phyloP scores from a whole-genome alignment of 1,284 basidiomycete species.

The Microbotryum silenes-acaulis region DNA sequence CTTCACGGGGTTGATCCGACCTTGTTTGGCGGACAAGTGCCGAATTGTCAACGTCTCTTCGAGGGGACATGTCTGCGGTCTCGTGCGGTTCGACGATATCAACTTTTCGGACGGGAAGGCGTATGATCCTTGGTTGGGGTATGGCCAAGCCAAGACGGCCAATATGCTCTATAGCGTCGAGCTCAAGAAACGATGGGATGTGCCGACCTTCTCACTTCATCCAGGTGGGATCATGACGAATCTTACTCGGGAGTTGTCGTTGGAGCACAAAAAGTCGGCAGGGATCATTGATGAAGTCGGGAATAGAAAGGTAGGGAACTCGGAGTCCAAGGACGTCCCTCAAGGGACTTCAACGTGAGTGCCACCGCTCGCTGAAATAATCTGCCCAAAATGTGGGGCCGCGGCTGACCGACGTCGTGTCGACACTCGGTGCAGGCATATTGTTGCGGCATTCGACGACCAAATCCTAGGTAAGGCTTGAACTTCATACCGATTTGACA shows the following conservation, averaged over 20 bases:
- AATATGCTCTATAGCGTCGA: slow-evolving; percentile 17
- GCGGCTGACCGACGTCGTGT: background rate
- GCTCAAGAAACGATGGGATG: slow-evolving; percentile 1
- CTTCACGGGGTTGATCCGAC: slow-evolving; percentile 28
- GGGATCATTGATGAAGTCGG: slow-evolving; percentile 1
- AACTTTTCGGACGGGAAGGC: slow-evolving; percentile 5
- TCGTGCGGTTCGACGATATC: slow-evolving; percentile 15
- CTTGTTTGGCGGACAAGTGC: background rate
- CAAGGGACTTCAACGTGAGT: slow-evolving; percentile 10
- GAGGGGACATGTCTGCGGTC: slow-evolving; percentile 3
- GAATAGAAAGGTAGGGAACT: background rate
- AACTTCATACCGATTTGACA: no score
- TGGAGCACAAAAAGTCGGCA: background rate
- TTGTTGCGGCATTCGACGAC: slow-evolving; percentile 13
- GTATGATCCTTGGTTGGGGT: slow-evolving; percentile 14
- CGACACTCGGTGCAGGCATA: background rate
- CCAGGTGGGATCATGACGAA: slow-evolving; percentile 11
- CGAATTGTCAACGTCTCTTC: slow-evolving; percentile 24
- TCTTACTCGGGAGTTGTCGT: background rate
- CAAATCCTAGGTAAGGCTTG: background rate
- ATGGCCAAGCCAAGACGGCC: slow-evolving; percentile 22
- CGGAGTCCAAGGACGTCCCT: background rate
- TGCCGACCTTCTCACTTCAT: slow-evolving; percentile 6
- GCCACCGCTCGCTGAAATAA: no score
- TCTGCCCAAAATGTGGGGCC: background rate